Base-by-base conservation (phyloP, 805 yeast species). In the Saturnispora besseyi region DNA sequence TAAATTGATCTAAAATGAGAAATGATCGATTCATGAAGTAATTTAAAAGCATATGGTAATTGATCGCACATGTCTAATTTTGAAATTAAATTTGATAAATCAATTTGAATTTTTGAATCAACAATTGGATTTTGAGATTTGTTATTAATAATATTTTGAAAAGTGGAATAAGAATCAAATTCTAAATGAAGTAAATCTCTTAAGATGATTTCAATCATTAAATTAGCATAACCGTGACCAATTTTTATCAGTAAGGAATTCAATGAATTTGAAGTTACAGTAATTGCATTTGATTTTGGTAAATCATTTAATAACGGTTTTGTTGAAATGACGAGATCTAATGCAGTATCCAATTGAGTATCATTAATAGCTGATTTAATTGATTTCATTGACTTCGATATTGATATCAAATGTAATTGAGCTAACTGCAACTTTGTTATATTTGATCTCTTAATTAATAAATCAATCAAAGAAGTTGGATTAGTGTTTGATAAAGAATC, bases 391-490 rank as follows among this genome's bases (percentile, higher is more conserved):
- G 40, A n/a, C 28, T 40, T 46, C 11, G 49, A 18, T 13, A 46
- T 40, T 8, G 49, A 46, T 12, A 46, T 31, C 32, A 46, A 18
- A 22, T 46, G 38, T n/a, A 46, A 22, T 24, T 46, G 49, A 5
- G 49, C 49, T 3, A 46, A 22, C 21, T 46, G 49, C 10, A 46
- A 28, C 24, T 46, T 46, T 26, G 41, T 46, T 12, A 46, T 33
- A 81, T 67, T 64, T 81, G 88, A 12, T 73, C 53, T 40, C 87
- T 62, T 1, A 82, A 70, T 51, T 79, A 81, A 56, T 86, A 89
- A 41, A 89, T 64, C 48, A 69, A 72, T 45, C 77, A 81, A 3
- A 83, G 77, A 55, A 85, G 84, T 45, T 73, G 76, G 50, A 79
- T 67, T 57, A 78, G 77, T 50, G 72, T 72, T 22, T 78, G 65